phyloP scores from a whole-genome alignment of 805 yeast genomes.

The Wickerhamomyces chambardii region DNA sequence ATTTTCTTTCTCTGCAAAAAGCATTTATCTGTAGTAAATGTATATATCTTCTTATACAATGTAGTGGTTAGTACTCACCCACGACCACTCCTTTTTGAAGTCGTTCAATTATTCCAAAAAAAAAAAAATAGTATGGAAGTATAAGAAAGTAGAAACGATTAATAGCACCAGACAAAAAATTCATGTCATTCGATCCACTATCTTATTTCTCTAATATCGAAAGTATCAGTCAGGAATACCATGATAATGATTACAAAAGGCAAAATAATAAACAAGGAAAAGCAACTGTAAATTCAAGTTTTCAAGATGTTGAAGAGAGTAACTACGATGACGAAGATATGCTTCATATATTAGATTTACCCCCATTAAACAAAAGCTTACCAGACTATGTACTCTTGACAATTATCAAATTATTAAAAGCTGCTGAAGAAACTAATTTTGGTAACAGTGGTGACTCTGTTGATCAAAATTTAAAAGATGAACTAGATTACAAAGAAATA shows the following conservation, averaged over 20 bases:
- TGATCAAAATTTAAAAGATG: conserved; percentile 6
- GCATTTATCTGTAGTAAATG: too few species aligned
- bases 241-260: too few species aligned
- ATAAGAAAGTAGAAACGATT: not conserved
- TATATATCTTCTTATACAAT: too few species aligned
- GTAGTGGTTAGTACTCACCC: too few species aligned
- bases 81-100: too few species aligned
- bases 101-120: too few species aligned
- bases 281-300: too few species aligned
- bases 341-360: conserved; percentile 52
- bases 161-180: not conserved
- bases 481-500: conserved; percentile 27
- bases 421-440: conserved; percentile 45
- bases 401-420: conserved; percentile 38
- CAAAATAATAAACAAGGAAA: too few species aligned
- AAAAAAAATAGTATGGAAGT: not conserved
- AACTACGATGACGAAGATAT: conserved; percentile 18
- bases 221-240: not conserved
- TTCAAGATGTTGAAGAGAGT: not conserved
- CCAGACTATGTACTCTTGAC: conserved; percentile 34
- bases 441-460: too few species aligned
- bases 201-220: not conserved
- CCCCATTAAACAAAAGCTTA: conserved; percentile 36
- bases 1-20: too few species aligned
- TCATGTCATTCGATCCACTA: not conserved